Evolutionary conservation across 257 asterid species (phyloP).

Genomic region (Nicotiana attenuata): DNA sequence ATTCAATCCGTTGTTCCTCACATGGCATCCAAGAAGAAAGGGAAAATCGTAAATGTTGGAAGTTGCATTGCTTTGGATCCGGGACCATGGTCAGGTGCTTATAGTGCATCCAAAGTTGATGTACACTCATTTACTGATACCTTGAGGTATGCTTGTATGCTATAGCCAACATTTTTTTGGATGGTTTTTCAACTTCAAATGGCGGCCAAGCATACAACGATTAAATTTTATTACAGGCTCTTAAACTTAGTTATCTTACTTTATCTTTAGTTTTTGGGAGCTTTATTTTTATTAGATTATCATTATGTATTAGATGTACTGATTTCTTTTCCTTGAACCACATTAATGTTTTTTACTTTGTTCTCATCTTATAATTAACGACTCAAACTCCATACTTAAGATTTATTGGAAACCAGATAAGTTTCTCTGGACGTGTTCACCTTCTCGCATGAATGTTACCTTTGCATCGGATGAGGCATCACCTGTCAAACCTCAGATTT

Average conservation of each 20-base stretch:
- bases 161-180: not conserved
- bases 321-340: not conserved
- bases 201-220: too few relatives aligned
- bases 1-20: conserved; percentile 89
- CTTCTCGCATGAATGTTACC: not conserved
- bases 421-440: not conserved
- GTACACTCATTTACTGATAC: conserved; percentile 68
- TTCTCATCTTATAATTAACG: not conserved
- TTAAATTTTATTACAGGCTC: not conserved
- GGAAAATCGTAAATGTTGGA: conserved; percentile 86
- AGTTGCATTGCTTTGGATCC: conserved; percentile 75
- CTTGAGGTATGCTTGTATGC: conserved; percentile 45
- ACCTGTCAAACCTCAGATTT: not conserved
- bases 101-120: conserved; percentile 87
- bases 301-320: too few relatives aligned
- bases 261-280: not conserved
- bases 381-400: not conserved
- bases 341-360: not conserved
- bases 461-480: not conserved
- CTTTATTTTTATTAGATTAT: too few relatives aligned
- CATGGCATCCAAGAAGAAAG: conserved; percentile 85
- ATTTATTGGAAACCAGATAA: not conserved
- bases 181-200: not conserved
- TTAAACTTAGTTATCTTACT: not conserved
- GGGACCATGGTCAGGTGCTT: conserved; percentile 81